A percentile compares a stretch with the other conserved stretches of the same genome.
Conservation (phyloP, 2,329 filamentous ascomycete genomes). For the Trichoderma atrobrunneum region DNA sequence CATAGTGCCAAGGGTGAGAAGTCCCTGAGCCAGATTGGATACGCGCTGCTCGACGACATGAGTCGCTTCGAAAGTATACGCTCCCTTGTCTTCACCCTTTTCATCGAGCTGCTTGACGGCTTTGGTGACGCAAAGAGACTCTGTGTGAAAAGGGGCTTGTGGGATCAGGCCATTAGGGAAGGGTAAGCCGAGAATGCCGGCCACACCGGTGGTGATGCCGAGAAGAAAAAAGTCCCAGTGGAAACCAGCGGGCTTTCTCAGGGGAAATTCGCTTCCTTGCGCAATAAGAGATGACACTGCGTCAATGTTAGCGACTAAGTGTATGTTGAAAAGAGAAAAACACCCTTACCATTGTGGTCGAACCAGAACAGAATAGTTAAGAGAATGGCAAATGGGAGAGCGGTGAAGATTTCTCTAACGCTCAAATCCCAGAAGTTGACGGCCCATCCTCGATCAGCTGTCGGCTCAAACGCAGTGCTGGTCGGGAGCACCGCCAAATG, state of each 20-base stretch:
- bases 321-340: not conserved
- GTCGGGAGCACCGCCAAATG: slow-evolving; percentile 71
- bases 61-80: slow-evolving; percentile 49
- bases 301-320: not conserved
- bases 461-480: slow-evolving; percentile 75
- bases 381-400: slow-evolving; percentile 81
- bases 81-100: slow-evolving; percentile 54
- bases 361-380: slow-evolving; percentile 86
- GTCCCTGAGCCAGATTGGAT: slow-evolving; percentile 74
- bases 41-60: slow-evolving; percentile 76
- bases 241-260: slow-evolving; percentile 77
- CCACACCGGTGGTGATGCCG: slow-evolving; percentile 71
- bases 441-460: slow-evolving; percentile 69
- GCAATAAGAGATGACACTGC: slow-evolving; percentile 77
- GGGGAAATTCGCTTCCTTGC: slow-evolving; percentile 78
- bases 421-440: slow-evolving; percentile 77
- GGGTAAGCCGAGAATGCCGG: slow-evolving; percentile 72
- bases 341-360: slow-evolving; percentile 70
- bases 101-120: slow-evolving; percentile 52
- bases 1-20: slow-evolving; percentile 78
- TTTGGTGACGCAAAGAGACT: slow-evolving; percentile 70
- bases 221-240: slow-evolving; percentile 84
- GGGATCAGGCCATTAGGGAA: slow-evolving; percentile 83
- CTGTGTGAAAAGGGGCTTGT: slow-evolving; percentile 79
- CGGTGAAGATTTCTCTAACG: slow-evolving; percentile 72